Conservation (phyloP, 306 rosid species). For the Neltuma alba region DNA sequence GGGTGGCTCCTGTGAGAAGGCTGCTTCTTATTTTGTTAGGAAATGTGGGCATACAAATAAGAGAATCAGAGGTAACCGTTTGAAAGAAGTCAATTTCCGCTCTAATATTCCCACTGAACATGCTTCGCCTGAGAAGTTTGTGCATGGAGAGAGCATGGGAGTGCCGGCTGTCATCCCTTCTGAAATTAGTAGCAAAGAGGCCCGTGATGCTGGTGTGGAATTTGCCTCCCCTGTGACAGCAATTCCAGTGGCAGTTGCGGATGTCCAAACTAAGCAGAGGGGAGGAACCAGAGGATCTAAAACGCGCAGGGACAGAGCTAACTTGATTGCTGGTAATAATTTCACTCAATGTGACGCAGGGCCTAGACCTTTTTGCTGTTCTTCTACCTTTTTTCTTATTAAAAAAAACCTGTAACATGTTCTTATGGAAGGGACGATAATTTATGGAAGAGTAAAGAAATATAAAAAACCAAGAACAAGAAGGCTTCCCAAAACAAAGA, state of each 20-base stretch:
- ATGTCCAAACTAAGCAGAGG: conserved; percentile 6
- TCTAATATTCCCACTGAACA: conserved; percentile 39
- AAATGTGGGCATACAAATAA: conserved; percentile 41
- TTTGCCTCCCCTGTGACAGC: conserved; percentile 16
- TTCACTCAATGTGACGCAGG: not conserved
- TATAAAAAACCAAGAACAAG: not conserved
- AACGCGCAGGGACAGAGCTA: not conserved
- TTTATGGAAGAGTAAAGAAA: not conserved
- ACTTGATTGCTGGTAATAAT: conserved; percentile 41
- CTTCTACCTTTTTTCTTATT: not conserved
- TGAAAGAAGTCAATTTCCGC: conserved; percentile 40
- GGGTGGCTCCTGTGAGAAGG: conserved; percentile 63
- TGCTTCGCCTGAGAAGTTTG: conserved; percentile 37
- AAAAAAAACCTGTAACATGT: not conserved
- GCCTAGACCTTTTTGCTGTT: not conserved
- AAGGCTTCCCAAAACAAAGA: not conserved
- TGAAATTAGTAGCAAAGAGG: conserved; percentile 30
- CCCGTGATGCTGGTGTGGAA: conserved; percentile 16
- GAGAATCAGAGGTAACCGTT: conserved; percentile 31
- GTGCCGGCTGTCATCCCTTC: conserved; percentile 34
- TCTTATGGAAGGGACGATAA: not conserved
- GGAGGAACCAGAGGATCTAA: conserved; percentile 35
- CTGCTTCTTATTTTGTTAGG: conserved; percentile 58
- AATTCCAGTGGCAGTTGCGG: not conserved
- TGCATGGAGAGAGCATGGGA: not conserved